phyloP scores from a whole-genome alignment of 306 rosid species.

The Quercus suber region DNA sequence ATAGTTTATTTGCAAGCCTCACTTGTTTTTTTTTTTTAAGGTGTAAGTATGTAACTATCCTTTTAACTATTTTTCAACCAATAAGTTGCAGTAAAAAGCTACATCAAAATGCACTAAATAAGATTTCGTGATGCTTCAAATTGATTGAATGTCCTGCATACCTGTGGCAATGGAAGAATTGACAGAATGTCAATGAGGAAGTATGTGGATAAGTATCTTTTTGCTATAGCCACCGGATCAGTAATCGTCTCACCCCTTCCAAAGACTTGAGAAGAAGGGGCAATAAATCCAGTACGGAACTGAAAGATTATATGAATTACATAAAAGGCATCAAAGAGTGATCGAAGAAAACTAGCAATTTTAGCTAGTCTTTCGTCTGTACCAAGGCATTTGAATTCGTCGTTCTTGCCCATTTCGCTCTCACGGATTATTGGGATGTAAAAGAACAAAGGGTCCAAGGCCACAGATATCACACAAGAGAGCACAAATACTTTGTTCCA shows the following conservation, averaged over 20 bases:
- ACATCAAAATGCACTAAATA: no score
- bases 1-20: no score
- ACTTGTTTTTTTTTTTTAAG: no score
- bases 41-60: no score
- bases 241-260: slow-evolving; percentile 74
- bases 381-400: slow-evolving; percentile 22
- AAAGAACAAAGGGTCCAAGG: slow-evolving; percentile 81
- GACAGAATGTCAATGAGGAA: slow-evolving; percentile 79
- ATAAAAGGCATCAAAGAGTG: slow-evolving; percentile 75
- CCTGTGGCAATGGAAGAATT: slow-evolving; percentile 92
- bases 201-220: slow-evolving; percentile 58
- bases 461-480: slow-evolving; percentile 67
- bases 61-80: no score
- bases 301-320: slow-evolving; percentile 67
- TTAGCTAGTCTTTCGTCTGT: slow-evolving; percentile 38
- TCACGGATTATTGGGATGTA: slow-evolving; percentile 49
- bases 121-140: background rate
- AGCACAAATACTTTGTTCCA: slow-evolving; percentile 87
- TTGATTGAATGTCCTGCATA: slow-evolving; percentile 20
- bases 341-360: slow-evolving; percentile 66
- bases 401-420: rapidly evolving
- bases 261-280: slow-evolving; percentile 80
- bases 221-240: slow-evolving; percentile 57
- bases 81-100: no score
- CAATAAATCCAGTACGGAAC: slow-evolving; percentile 80